Conservation (phyloP, 1,284 basidiomycete species). For the Sporisorium exsertum region DNA sequence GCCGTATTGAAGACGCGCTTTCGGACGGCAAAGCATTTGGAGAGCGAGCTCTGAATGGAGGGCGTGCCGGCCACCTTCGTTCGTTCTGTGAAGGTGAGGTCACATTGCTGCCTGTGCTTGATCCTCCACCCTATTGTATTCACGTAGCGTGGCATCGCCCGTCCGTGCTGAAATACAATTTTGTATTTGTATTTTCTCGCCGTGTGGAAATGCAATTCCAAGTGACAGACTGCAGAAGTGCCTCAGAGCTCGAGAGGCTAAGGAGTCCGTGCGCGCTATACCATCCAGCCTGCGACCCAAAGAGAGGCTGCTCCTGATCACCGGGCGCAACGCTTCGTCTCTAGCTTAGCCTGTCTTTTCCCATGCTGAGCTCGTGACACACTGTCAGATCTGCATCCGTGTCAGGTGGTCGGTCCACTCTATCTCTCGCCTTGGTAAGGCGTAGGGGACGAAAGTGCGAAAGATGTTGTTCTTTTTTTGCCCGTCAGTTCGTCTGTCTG, state of each 20-base stretch:
- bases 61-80: not conserved
- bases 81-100: not conserved
- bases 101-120: slow-evolving; percentile 4
- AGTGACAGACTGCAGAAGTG: not conserved
- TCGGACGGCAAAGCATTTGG: not conserved
- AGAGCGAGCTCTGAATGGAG: too few species aligned
- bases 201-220: not conserved
- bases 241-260: not conserved
- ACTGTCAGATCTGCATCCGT: slow-evolving; percentile 9
- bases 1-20: too few species aligned
- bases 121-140: not conserved
- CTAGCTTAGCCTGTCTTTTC: too few species aligned
- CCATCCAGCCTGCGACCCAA: slow-evolving; percentile 2
- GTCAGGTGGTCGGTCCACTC: slow-evolving; percentile 11
- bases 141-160: too few species aligned
- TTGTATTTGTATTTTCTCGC: not conserved
- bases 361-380: slow-evolving; percentile 11
- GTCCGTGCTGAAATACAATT: too few species aligned
- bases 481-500: not conserved
- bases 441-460: not conserved
- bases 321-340: too few species aligned
- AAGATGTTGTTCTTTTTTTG: too few species aligned
- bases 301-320: not conserved
- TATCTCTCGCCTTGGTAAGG: not conserved
- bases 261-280: slow-evolving; percentile 23